Conservation (phyloP, 305 asterid genomes). For the Solanum hybrid region DNA sequence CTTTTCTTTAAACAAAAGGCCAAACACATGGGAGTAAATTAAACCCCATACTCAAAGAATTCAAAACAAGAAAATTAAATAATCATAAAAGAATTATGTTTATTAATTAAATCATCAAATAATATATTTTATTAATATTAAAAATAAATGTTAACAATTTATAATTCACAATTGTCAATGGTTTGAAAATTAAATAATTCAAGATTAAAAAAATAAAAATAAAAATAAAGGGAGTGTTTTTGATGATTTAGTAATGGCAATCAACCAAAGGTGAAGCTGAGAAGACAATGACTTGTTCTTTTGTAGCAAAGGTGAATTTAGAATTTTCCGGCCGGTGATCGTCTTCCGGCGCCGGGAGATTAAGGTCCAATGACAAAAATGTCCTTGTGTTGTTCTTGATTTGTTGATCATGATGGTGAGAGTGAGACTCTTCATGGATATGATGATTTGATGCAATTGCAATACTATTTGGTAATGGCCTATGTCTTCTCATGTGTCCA, state of each 20-base stretch:
- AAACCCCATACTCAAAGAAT: conserved; percentile 1
- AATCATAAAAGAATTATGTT: background rate
- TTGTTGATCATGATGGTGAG: conserved; percentile 10
- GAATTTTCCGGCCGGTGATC: conserved; percentile 27
- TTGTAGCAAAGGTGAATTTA: conserved; percentile 35
- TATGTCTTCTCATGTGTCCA: conserved; percentile 62
- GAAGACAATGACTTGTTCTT: conserved; percentile 66
- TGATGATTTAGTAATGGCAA: conserved; percentile 52
- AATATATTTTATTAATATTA: background rate
- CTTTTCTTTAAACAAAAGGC: background rate
- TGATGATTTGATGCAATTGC: conserved; percentile 10
- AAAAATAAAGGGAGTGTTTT: background rate
- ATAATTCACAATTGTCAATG: conserved; percentile 10
- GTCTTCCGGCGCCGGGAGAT: conserved; percentile 76
- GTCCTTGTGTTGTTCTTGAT: conserved; percentile 40
- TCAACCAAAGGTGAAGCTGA: conserved; percentile 69
- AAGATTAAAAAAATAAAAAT: background rate
- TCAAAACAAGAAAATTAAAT: background rate
- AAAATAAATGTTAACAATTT: conserved; percentile 3
- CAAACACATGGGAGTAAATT: background rate
- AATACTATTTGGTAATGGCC: conserved; percentile 28
- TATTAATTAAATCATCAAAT: background rate
- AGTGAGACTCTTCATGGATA: conserved; percentile 9
- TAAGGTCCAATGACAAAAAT: conserved; percentile 63
- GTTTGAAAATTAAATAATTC: background rate